Base-by-base conservation (phyloP, 1,139 yeast species). In the Scheffersomyces illinoinensis region DNA sequence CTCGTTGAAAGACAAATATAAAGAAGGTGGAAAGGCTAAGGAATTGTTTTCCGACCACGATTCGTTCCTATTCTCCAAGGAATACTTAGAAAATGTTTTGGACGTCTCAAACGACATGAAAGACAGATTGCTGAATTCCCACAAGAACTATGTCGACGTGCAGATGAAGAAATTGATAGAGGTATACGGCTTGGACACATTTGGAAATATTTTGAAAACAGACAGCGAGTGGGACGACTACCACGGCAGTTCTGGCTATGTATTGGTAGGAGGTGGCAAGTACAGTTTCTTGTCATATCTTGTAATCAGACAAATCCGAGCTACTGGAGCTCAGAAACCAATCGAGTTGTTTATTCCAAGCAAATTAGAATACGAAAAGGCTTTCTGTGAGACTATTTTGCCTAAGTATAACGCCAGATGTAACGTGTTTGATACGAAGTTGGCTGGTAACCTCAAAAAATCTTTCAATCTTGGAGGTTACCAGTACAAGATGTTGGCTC, bases 401-500 rank as follows among this genome's bases (percentile, higher is more conserved):
- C 88, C 89, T 0, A 68, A 71, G 54, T 75, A 78, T 62, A 83
- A 86, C 63, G 89, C 88, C 14, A 76, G 81, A 59, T 87, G 91
- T 77, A 78, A 84, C 63, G 75, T 82, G 33, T 76, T 84, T 65
- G 79, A 78, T 58, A 73, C 68, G n/a, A 56, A 59, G 0, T 67
- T 79, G 50, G 66, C 74, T 3, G 58, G 58, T 3, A 62, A 67
- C 47, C 71, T 79, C 57, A 61, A 64, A 4, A 51, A 60, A 14
- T 66, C 71, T 55, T 78, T 81, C 61, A 71, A 76, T 46, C 70
- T 86, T 57, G 79, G 81, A 17, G 89, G 90, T 0, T 88, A 78
- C 68, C 92, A 88, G 72, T 84, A 80, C 68, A 89, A 89, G 67
- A 79, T 84, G 73, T 75, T 88, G 61, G 90, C 92, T 0, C 68